Conservation (phyloP, 169 alveolate species). For the Plasmodium ovale region DNA sequence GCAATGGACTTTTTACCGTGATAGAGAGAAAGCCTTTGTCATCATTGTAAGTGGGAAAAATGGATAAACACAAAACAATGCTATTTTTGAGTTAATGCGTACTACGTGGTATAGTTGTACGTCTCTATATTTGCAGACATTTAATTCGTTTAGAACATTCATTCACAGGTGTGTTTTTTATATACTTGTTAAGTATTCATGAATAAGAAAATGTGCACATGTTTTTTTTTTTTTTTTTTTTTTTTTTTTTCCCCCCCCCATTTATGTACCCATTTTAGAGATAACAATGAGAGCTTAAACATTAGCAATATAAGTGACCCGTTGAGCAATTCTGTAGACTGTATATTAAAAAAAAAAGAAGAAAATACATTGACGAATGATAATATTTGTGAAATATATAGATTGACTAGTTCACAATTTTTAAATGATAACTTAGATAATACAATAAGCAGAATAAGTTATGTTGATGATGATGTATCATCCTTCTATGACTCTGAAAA, state of each 20-base stretch:
- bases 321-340: constrained; percentile 9
- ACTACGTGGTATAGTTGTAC: too few relatives aligned
- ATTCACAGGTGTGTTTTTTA: not conserved
- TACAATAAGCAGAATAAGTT: constrained; percentile 59
- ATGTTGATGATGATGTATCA: constrained; percentile 74
- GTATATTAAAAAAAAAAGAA: constrained; percentile 22
- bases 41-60: constrained; percentile 53
- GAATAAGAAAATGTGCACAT: too few relatives aligned
- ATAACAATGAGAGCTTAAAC: constrained; percentile 44
- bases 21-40: constrained; percentile 68
- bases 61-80: not conserved
- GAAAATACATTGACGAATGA: constrained; percentile 10
- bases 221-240: not conserved
- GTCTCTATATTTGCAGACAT: not conserved
- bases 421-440: constrained; percentile 37
- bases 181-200: too few relatives aligned
- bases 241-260: too few relatives aligned
- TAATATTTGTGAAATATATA: constrained; percentile 50
- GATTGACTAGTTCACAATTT: constrained; percentile 54
- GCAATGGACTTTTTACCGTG: constrained; percentile 71
- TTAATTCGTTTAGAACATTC: not conserved
- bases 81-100: too few relatives aligned
- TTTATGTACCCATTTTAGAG: constrained; percentile 33
- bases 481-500: constrained; percentile 68
- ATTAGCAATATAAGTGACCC: constrained; percentile 48